Base-by-base conservation (phyloP, 129 eudicot genomes). In the Erigeron canadensis region DNA sequence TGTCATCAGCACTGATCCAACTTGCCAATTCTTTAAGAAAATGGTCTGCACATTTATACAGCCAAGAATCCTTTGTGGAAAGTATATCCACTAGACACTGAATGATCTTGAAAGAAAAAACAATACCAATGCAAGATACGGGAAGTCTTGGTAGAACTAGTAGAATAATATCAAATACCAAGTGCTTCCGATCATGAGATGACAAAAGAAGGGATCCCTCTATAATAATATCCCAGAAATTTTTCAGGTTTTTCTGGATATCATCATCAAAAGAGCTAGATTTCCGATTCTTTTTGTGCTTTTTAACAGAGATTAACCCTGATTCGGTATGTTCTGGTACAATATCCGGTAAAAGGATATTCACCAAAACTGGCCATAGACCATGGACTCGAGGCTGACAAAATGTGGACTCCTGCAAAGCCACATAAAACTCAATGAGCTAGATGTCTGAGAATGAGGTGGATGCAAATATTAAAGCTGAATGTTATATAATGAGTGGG, bases 371-470 rank as follows among this genome's bases (percentile, higher is more conserved):
- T 70, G 94, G 82, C 97, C 97, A 95, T 17, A 95, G 81, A 77
- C 96, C 81, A 72, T 95, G 99, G 48, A 94, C 90, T 63, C 97
- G 94, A 57, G 99, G 97, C 79, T 84, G 96, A 81, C 96, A 95
- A 79, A 90, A 95, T 53, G 99, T 88, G 10, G 99, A 95, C 73
- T 90, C 96, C 97, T 95, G 89, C 72, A 84, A 70, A 45, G 43
- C 54, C 68, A 40, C 51, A 71, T 23, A 40, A 41, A 45, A 59
- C 41, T 73, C 44, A 72, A 41, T 51, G 75, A 40, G 70, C 8
- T 45, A 70, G 58, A 17, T 28, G 21, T 34, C 10, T 53, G 7
- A 16, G 3, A 16, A 53, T 53, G 58, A n/a, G 28, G 10, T 17
- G 15, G 41, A 43, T 34, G 56, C 8, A 19, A 9, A 48, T 28